Evolutionary conservation across 768 basidiomycete genomes (phyloP), one percentile per base, ranked within the genome.

Genomic region (Psilocybe subaeruginosa): DNA sequence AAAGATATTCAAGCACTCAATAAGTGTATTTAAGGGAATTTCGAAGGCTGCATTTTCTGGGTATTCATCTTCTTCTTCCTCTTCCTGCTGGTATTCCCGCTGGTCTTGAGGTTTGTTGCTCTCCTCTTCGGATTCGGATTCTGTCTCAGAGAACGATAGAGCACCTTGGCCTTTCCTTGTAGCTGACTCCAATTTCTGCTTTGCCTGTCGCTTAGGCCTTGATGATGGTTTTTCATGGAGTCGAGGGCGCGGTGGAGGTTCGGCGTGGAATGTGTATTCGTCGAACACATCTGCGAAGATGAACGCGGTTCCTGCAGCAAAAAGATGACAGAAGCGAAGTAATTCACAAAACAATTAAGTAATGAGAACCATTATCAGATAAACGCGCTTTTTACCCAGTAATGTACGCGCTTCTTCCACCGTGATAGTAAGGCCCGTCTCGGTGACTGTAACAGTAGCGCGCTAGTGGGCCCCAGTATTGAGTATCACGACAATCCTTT

Each of bases 1-100:
- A 68, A 96, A 98, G 58, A 98, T 89, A 68, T 97, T 96, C 33
- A 99, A 80, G 68, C 93, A 95, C 64, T 97, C 95, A 62, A 97
- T 84, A 54, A 98, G 76, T 3, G 88, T 89, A 70, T 86, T 84
- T 41, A 99, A 84, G 2, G 91, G 90, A 58, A 99, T 83, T 72
- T 96, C 93, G 68, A 98, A 91, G 0, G 85, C 81, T 2, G 78
- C 73, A 56, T 77, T 80, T 23, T 78, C 73, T 8, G 56, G 60
- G 17, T 72, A 73, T 68, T 70, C 62, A 3, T 57, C 64, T 17
- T 62, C 65, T 14, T 64, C 59, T 55, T 65, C 61, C 12, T 61
- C 50, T 59, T 66, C 64, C 56, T 69, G 70, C 50, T 49, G 50
- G 65, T 66, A 68, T 56, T 51, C 53, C 58, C 66, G 52, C 12